Evolutionary conservation across 2,329 filamentous ascomycete species (phyloP).

Genomic region (Fusarium agapanthi): DNA sequence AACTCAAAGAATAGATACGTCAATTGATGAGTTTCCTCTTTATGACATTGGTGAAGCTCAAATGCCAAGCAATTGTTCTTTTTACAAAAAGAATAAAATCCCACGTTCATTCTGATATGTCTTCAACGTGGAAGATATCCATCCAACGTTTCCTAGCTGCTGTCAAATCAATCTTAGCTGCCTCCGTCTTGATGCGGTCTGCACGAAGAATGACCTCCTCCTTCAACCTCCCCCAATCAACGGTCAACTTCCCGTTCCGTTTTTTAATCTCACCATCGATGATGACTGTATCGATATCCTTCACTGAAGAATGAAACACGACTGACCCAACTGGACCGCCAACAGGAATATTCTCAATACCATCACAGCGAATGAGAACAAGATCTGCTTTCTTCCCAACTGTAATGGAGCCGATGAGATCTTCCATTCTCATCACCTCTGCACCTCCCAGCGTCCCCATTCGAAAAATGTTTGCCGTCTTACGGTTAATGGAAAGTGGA

Average conservation of each 20-base stretch:
- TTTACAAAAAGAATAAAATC: fast-evolving
- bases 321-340: neutral
- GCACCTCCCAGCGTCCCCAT: neutral
- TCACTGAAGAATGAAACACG: neutral
- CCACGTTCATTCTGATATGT: neutral
- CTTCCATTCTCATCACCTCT: neutral
- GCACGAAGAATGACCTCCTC: neutral
- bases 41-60: neutral
- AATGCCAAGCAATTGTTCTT: neutral
- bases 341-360: neutral
- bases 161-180: neutral
- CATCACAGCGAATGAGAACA: neutral
- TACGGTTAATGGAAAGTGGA: neutral
- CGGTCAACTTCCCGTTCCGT: neutral
- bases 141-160: neutral
- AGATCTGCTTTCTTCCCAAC: neutral
- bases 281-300: neutral
- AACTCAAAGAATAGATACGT: neutral
- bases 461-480: neutral
- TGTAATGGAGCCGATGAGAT: neutral
- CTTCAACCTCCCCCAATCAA: neutral
- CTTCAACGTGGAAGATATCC: neutral
- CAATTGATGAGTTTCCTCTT: neutral
- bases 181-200: neutral
- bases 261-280: neutral